Evolutionary conservation across 108 stramenopile genomes (phyloP).

Genomic region (Cyclotella kingstonii): DNA sequence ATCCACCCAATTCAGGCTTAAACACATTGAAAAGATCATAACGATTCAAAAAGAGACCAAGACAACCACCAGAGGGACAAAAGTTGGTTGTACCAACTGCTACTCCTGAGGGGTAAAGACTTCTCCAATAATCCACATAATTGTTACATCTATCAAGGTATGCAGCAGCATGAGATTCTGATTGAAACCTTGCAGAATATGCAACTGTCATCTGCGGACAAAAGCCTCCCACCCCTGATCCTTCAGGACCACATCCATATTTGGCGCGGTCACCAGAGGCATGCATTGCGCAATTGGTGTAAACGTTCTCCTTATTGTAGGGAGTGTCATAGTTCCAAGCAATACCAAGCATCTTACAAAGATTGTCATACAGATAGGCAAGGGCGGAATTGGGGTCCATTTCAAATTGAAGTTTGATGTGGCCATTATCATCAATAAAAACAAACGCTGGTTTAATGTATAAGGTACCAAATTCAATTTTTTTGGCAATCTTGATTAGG

Average conservation of each 20-base stretch:
- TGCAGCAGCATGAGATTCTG: conserved; percentile 68
- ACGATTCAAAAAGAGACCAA: conserved; percentile 82
- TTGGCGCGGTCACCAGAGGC: conserved; percentile 80
- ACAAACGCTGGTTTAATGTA: conserved; percentile 92
- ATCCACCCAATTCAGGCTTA: conserved; percentile 82
- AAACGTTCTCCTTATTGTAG: conserved; percentile 60
- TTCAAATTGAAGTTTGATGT: conserved; percentile 86
- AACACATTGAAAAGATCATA: conserved; percentile 87
- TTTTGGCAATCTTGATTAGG: conserved; percentile 71
- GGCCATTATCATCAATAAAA: conserved; percentile 80
- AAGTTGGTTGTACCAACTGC: conserved; percentile 81
- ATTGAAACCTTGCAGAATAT: conserved; percentile 60
- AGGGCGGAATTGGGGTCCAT: conserved; percentile 77
- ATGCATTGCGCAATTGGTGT: conserved; percentile 89
- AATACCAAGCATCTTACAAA: conserved; percentile 86
- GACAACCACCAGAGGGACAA: conserved; percentile 77
- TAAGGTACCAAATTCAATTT: conserved; percentile 83
- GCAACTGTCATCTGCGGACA: conserved; percentile 89
- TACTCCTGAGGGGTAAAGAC: conserved; percentile 80
- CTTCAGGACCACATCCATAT: conserved; percentile 84
- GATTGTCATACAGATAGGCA: conserved; percentile 78
- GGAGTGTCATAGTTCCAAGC: conserved; percentile 87
- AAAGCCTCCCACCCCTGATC: conserved; percentile 58
- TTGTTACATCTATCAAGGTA: conserved; percentile 74
- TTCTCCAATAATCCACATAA: conserved; percentile 88